Percentiles rank a stretch among this genome's conserved stretches.
phyloP scores from a whole-genome alignment of 768 basidiomycete genomes.

The Trametes gibbosa region DNA sequence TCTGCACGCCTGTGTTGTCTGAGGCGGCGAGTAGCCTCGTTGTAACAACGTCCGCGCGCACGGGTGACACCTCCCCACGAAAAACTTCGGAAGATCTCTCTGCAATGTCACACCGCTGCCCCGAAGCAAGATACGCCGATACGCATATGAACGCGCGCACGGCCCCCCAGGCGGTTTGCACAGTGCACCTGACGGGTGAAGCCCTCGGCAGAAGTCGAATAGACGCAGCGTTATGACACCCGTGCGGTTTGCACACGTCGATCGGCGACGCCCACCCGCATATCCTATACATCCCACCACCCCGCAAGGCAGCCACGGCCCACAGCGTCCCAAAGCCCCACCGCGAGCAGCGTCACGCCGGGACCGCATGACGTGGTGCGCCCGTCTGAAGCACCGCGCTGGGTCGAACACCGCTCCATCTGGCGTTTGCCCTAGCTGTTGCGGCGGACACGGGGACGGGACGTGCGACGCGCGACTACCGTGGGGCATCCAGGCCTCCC shows the following conservation, averaged over 20 bases:
- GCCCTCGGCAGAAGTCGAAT: slow-evolving; percentile 11
- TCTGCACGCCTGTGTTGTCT: not conserved
- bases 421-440: not conserved
- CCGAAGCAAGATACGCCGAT: not conserved
- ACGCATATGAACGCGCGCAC: not conserved
- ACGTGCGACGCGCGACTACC: not conserved
- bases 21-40: not conserved
- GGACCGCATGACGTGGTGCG: not conserved
- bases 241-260: slow-evolving; percentile 4
- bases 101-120: not conserved
- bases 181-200: slow-evolving; percentile 1
- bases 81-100: not conserved
- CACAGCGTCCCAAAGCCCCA: not conserved
- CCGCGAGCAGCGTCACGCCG: not conserved
- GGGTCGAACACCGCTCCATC: no score
- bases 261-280: not conserved
- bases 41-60: not conserved
- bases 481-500: not conserved
- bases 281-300: not conserved
- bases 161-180: not conserved
- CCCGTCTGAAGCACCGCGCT: no score
- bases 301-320: no score
- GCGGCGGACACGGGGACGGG: not conserved
- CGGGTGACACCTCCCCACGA: no score
- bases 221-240: slow-evolving; percentile 7